phyloP scores from a whole-genome alignment of 2,329 filamentous ascomycete species.

The Elsinoe perseae region DNA sequence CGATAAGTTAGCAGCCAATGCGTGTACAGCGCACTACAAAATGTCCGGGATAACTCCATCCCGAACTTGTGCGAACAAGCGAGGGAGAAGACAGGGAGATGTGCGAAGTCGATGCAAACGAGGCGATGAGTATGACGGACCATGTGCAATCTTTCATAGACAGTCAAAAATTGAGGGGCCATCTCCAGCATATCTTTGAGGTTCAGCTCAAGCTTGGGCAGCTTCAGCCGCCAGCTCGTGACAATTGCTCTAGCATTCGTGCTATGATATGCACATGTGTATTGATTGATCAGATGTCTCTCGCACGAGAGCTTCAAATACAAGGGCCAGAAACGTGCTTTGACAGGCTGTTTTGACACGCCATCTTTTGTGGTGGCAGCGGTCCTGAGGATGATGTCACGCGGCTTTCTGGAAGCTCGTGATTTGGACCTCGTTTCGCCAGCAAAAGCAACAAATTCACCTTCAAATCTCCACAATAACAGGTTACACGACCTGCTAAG shows the following conservation, averaged over 20 bases:
- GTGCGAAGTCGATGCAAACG: background rate
- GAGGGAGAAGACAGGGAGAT: background rate
- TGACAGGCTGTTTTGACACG: background rate
- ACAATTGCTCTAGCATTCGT: too few relatives aligned
- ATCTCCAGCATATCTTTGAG: background rate
- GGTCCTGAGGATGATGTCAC: background rate
- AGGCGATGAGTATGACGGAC: background rate
- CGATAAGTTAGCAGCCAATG: slow-evolving; percentile 33
- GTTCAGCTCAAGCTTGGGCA: background rate
- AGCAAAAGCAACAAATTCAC: background rate
- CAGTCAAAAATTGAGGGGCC: slow-evolving; percentile 3
- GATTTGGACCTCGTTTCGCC: background rate
- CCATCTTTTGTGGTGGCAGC: background rate
- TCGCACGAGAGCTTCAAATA: too few relatives aligned
- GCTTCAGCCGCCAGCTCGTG: background rate
- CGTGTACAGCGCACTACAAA: background rate
- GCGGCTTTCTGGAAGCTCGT: slow-evolving; percentile 2
- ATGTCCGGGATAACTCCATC: background rate
- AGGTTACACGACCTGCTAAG: background rate
- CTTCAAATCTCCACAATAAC: background rate
- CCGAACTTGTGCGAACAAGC: background rate
- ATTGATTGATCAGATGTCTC: too few relatives aligned
- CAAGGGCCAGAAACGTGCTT: background rate
- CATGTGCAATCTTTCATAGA: slow-evolving; percentile 15
- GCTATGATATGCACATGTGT: background rate